Base-by-base conservation (phyloP, 1,139 yeast species). In the Groenewaldozyma sp. region DNA sequence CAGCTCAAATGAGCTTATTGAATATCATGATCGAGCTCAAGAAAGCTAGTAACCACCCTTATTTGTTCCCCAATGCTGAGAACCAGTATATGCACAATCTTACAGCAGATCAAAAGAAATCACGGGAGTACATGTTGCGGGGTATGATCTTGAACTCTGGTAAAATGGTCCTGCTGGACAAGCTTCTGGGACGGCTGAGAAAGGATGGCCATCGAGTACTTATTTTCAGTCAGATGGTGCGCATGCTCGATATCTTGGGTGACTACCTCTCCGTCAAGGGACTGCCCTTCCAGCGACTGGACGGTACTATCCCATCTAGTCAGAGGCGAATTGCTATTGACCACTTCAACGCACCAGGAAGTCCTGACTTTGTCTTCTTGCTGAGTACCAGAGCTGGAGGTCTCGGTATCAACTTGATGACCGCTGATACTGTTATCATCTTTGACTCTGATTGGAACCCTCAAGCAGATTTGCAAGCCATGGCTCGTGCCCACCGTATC, bases 391-490 rank as follows among this genome's bases (percentile, higher is more conserved):
- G 99, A 67, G 99, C 98, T 19, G 99, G 99, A 67, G 99, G 99
- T 39, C 70, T 91, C 47, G 99, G 99, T 61, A 93, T 91, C 58
- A 91, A 91, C 59, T 71, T 93, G 58, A 91, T 88, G 97, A 91
- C 98, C 4, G 98, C 99, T 3, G 99, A 91, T 57, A 91, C 98
- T 3, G 99, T 91, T 27, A 84, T 91, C 51, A 87, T 91, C 34
- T 91, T 91, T 63, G 99, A 91, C 64, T 83, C 95, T 10, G 99
- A 91, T 66, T 91, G 99, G 99, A 91, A 91, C 57, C 97, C 97
- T 1, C 97, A 91, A 63, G 97, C 97, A 1, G 98, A 88, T 71
- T 67, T 88, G 51, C 97, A 91, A 64, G 98, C 98, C 3, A 93
- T 93, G 99, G 99, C 98, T 0, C 78, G 99, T 64, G 99, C 98